Evolutionary conservation across 2,329 filamentous ascomycete genomes (phyloP), one percentile per base, ranked within the genome.

Genomic region (Beauveria asiatica): DNA sequence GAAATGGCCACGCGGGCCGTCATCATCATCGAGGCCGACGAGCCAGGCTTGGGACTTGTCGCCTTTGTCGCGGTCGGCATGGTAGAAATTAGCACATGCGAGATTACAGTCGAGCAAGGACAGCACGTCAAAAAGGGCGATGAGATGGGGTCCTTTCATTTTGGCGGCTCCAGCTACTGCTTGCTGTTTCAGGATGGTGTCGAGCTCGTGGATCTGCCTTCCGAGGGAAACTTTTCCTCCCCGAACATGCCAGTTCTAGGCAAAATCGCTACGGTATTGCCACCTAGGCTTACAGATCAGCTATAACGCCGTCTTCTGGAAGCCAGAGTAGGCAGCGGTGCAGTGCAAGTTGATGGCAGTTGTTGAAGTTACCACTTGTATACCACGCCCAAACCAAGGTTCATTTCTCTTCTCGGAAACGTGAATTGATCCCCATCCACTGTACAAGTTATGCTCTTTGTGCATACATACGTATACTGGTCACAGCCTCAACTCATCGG

Each of bases 71-170:
- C 82, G 1, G 80, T 92, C 3, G 89, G 88, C 1, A 91, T 92
- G 88, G 85, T 84, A 46, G 88, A 92, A 72, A 88, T 91, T 13
- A 86, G 82, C 61, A 85, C 86, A 0, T 90, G 87, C 67, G 86
- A 90, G 56, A 84, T 89, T 53, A 87, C 83, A 0, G 86, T 89
- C 11, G 78, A 78, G 65, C 81, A 85, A 67, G 87, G 86, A 0
- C 79, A 90, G 68, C 78, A 79, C 57, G 68, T 92, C 17, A 76
- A 76, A 57, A 91, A 90, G 76, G 89, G 89, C 1, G 82, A 90
- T 5, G 75, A 90, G 74, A 76, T 85, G 44, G 88, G 88, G 46
- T 90, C 90, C 87, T 92, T 92, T 72, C 88, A 92, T 68, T 91
- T 87, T 69, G 88, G 88, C n/a, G 88, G 89, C 0, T 86, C 82